Base-by-base conservation (phyloP, 108 stramenopile genomes). In the Cylindrotheca closterium region DNA sequence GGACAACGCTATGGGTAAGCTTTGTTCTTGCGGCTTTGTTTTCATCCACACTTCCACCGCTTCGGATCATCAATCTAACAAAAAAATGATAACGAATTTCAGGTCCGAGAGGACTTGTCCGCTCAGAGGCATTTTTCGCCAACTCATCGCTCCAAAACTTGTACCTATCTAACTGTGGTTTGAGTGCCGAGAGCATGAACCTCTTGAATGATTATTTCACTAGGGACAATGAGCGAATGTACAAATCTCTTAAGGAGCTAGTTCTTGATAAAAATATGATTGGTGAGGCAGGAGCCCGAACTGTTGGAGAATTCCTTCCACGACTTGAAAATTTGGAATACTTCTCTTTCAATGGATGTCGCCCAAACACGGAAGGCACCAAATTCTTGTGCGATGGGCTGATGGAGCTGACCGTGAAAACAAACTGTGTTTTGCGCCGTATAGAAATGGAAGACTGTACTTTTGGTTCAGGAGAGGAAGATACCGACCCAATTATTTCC, bases 1-100 rank as follows among this genome's bases (percentile, higher is more conserved):
- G 46, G 74, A 75, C 67, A 75, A 75, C 55, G 74, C 74, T 24
- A 59, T 75, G 74, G 74, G 67, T 22, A 47, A n/a, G 37, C 15
- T 7, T 42, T 15, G 15, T 42, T 15, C 15, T 42, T 15, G 7
- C 15, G 37, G 37, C 37, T 42, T 42, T 42, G 37, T 42, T 42
- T 42, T 15, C 37, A 42, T 10, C 37, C 23, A 24, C 7, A 24
- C 30, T 32, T 31, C 28, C 4, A 57, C 7, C 7, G 4, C 21
- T n/a, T 12, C 21, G 17, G 51, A 7, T 52, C 51, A n/a, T n/a
- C n/a, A n/a, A n/a, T n/a, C n/a, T n/a, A n/a, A n/a, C n/a, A n/a
- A n/a, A n/a, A n/a, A n/a, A n/a, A n/a, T n/a, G n/a, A n/a, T n/a
- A n/a, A n/a, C n/a, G n/a, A n/a, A n/a, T n/a, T n/a, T n/a, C 7